Evolutionary conservation across 352 stramenopile genomes (phyloP).

Genomic region (Globisporangium nagaii): DNA sequence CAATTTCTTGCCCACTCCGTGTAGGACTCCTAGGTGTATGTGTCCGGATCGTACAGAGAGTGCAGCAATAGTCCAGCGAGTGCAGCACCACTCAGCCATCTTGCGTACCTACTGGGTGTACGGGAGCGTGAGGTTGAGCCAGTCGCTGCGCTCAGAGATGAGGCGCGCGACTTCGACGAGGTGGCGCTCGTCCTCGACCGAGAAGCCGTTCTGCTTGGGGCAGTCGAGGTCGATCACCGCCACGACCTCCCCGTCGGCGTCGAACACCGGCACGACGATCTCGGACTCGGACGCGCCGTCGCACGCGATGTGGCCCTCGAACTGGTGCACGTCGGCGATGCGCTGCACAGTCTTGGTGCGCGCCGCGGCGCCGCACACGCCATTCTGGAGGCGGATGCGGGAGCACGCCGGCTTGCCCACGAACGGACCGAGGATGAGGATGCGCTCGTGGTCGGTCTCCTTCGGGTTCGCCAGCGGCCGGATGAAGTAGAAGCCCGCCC

Average conservation of each 20-base stretch:
- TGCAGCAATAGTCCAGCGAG: neutral
- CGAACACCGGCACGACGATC: constrained; percentile 71
- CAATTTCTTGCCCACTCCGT: neutral
- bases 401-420: constrained; percentile 80
- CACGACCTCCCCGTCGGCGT: constrained; percentile 55
- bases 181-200: constrained; percentile 59
- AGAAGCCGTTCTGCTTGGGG: constrained; percentile 64
- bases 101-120: constrained; percentile 53
- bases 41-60: constrained; percentile 1
- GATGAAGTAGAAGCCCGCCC: constrained; percentile 79
- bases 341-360: constrained; percentile 66
- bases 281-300: constrained; percentile 77
- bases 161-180: constrained; percentile 52
- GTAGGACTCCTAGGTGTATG: neutral
- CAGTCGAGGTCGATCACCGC: constrained; percentile 81
- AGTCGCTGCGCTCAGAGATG: constrained; percentile 56
- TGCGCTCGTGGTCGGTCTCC: constrained; percentile 41
- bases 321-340: constrained; percentile 67
- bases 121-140: constrained; percentile 51
- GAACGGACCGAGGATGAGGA: constrained; percentile 76
- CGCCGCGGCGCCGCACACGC: constrained; percentile 64
- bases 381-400: constrained; percentile 69
- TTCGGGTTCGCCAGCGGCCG: constrained; percentile 56
- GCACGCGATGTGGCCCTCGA: constrained; percentile 79
- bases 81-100: no score